A percentile compares a stretch with the other conserved stretches of the same genome.
Conservation (phyloP, 2,329 filamentous ascomycete genomes). For the Claviceps sp. region DNA sequence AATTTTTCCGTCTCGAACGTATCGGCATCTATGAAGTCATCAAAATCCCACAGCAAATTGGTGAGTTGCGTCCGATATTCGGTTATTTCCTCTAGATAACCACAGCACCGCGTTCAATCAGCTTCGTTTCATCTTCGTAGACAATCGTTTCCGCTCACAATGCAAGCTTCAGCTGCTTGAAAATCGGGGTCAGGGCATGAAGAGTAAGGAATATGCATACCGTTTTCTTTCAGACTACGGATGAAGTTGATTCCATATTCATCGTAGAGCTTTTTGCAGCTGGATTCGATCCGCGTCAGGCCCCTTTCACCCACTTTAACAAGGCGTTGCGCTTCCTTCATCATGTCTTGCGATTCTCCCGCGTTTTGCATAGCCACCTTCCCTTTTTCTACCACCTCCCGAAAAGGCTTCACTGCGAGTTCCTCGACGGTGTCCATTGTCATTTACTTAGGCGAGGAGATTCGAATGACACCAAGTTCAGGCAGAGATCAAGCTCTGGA, state of each 20-base stretch:
- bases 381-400: constrained; percentile 39
- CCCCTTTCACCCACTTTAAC: constrained; percentile 35
- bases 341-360: constrained; percentile 30
- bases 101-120: background rate
- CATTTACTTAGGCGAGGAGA: background rate
- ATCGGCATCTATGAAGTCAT: constrained; percentile 37
- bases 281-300: constrained; percentile 35
- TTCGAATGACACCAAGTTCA: background rate
- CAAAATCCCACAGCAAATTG: constrained; percentile 42
- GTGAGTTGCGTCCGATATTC: constrained; percentile 32
- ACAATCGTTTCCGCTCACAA: background rate
- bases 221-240: constrained; percentile 38
- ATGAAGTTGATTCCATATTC: constrained; percentile 37
- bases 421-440: constrained; percentile 27
- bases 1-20: constrained; percentile 39
- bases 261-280: constrained; percentile 33
- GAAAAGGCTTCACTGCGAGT: constrained; percentile 37
- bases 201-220: constrained; percentile 20
- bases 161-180: background rate
- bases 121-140: background rate
- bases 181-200: background rate
- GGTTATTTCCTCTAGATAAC: constrained; percentile 32
- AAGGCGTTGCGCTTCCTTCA: constrained; percentile 33
- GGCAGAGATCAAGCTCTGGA: background rate
- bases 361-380: constrained; percentile 34